phyloP scores from a whole-genome alignment of 306 rosid genomes.

The Pterocarpus macrocarpus region DNA sequence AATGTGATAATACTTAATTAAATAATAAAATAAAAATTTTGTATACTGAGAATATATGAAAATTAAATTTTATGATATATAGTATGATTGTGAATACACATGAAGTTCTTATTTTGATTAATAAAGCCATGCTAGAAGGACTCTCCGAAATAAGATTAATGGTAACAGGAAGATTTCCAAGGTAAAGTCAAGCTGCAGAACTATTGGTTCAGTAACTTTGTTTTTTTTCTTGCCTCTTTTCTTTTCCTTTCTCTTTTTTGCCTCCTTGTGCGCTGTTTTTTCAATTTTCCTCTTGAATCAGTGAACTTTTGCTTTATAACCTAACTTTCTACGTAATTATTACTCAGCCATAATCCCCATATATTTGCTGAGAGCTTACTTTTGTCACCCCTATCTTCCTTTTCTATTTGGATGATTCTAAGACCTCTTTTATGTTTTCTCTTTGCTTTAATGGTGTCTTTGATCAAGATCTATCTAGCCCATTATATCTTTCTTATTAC shows the following conservation, averaged over 20 bases:
- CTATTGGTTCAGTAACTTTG: slow-evolving; percentile 42
- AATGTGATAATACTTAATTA: no score
- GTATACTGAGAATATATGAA: no score
- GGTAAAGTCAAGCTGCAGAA: slow-evolving; percentile 48
- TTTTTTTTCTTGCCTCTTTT: slow-evolving; percentile 39
- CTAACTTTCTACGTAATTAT: slow-evolving; percentile 73
- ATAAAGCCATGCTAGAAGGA: not conserved
- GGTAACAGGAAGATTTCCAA: slow-evolving; percentile 39
- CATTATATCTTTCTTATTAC: slow-evolving; percentile 55
- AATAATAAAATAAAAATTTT: no score
- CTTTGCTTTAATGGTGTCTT: slow-evolving; percentile 52
- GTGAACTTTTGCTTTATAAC: slow-evolving; percentile 59
- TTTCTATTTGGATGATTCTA: slow-evolving; percentile 52
- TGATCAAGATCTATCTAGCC: slow-evolving; percentile 53
- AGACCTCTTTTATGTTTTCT: slow-evolving; percentile 52
- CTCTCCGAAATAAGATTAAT: not conserved
- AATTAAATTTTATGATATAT: no score
- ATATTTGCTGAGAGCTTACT: slow-evolving; percentile 51
- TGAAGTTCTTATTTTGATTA: no score
- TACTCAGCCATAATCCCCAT: slow-evolving; percentile 65
- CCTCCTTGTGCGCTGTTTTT: slow-evolving; percentile 23
- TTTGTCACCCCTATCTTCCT: slow-evolving; percentile 50
- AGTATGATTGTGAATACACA: no score
- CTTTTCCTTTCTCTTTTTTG: slow-evolving; percentile 36
- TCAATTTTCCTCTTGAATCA: slow-evolving; percentile 38